Evolutionary conservation across 345 rosid genomes (phyloP).

Genomic region (Excoecaria cochinchinensis): DNA sequence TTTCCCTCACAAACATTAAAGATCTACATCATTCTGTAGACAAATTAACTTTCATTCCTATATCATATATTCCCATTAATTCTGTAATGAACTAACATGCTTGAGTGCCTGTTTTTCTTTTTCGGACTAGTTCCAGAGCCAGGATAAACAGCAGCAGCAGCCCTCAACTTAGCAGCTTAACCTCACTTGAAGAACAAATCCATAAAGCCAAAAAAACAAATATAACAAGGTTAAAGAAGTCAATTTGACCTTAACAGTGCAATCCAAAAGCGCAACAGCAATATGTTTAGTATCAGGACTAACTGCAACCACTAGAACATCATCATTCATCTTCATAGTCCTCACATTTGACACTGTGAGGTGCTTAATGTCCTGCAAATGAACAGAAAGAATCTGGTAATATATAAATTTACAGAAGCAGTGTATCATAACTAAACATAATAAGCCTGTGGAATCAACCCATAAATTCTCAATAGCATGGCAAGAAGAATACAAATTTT

Average conservation of each 20-base stretch:
- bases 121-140: background rate
- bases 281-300: conserved; percentile 88
- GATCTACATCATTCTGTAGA: background rate
- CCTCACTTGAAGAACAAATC: background rate
- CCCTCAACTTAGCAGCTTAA: background rate
- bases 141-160: background rate
- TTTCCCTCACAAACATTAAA: background rate
- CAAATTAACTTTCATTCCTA: conserved; percentile 4
- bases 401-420: background rate
- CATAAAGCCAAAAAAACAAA: background rate
- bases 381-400: conserved; percentile 25
- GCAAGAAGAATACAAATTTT: background rate
- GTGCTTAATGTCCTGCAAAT: conserved; percentile 62
- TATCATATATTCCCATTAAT: background rate
- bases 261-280: conserved; percentile 89
- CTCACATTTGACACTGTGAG: conserved; percentile 62
- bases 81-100: background rate
- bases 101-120: background rate
- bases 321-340: conserved; percentile 92
- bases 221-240: background rate
- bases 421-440: background rate
- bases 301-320: conserved; percentile 77
- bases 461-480: background rate
- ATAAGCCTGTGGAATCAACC: background rate
- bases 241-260: conserved; percentile 80